phyloP scores from a whole-genome alignment of 768 basidiomycete genomes.

The Coprinopsis sp. region DNA sequence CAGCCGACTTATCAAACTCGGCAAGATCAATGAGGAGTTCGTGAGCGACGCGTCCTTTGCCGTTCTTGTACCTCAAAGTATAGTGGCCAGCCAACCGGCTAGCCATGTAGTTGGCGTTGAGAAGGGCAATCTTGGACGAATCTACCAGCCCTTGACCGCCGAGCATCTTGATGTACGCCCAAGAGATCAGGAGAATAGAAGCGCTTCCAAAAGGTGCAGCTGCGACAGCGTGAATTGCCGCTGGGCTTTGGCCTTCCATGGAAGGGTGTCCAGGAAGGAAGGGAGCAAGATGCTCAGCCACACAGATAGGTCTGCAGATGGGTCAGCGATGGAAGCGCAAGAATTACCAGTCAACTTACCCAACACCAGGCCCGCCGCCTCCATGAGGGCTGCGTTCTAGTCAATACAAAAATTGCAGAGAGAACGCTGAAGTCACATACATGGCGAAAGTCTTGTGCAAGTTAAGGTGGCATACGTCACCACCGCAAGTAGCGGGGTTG shows the following conservation, averaged over 20 bases:
- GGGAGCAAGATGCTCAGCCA: slow-evolving; percentile 86
- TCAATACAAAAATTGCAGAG: slow-evolving; percentile 5
- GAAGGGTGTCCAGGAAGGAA: slow-evolving; percentile 91
- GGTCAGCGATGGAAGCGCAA: slow-evolving; percentile 7
- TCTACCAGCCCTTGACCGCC: slow-evolving; percentile 86
- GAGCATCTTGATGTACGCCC: slow-evolving; percentile 99
- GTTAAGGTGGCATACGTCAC: slow-evolving; percentile 97
- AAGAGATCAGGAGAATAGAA: slow-evolving; percentile 92
- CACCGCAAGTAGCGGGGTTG: slow-evolving; percentile 91
- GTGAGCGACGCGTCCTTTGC: slow-evolving; percentile 89
- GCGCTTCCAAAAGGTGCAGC: slow-evolving; percentile 94
- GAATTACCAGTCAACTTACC: slow-evolving; percentile 39
- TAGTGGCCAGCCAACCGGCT: slow-evolving; percentile 81
- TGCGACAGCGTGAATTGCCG: slow-evolving; percentile 82
- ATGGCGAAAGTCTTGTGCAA: slow-evolving; percentile 98
- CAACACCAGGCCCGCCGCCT: slow-evolving; percentile 95
- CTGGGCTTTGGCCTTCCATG: slow-evolving; percentile 57
- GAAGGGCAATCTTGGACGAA: slow-evolving; percentile 80
- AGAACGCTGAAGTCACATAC: slow-evolving; percentile 35
- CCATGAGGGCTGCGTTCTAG: slow-evolving; percentile 73
- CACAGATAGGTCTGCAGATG: slow-evolving; percentile 75
- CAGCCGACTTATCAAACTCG: slow-evolving; percentile 88
- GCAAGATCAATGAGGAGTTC: slow-evolving; percentile 93
- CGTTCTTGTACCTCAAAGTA: slow-evolving; percentile 83
- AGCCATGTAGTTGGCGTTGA: slow-evolving; percentile 98